These are phyloP conservation scores for Geum urbanum DNA, from an alignment of 306 rosid species.

Conservation along the genomic window DNA sequence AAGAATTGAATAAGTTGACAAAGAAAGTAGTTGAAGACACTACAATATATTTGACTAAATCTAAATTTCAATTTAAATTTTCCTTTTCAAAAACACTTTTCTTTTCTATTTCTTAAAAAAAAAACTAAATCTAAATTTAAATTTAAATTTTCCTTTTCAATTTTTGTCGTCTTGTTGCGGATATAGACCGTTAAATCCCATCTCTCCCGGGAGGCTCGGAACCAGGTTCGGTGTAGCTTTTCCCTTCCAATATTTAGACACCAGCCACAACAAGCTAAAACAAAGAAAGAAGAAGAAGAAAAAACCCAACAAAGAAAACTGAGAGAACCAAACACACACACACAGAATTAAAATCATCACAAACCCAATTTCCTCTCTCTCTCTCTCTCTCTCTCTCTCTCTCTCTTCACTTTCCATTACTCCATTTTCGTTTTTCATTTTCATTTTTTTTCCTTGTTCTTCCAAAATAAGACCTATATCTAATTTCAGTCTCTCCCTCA, in stretches of 20 bases:
- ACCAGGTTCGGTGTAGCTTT: conserved; percentile 59
- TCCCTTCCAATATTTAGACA: conserved; percentile 42
- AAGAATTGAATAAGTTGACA: no score
- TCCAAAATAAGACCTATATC: conserved; percentile 8
- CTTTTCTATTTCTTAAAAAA: neutral
- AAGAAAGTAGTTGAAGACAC: no score
- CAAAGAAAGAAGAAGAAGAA: conserved; percentile 9
- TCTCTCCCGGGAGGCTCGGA: conserved; percentile 72
- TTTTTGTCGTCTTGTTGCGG: conserved; percentile 31
- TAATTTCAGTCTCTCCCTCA: conserved; percentile 25
- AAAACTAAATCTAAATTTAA: neutral
- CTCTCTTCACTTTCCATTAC: conserved; percentile 25
- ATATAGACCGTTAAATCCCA: conserved; percentile 49
- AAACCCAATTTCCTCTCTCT: conserved; percentile 11
- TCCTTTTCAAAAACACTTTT: neutral
- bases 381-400: conserved; percentile 17
- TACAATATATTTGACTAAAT: no score
- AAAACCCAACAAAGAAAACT: conserved; percentile 22
- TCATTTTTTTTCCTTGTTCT: neutral
- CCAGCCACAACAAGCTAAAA: neutral
- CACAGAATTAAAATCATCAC: conserved; percentile 7
- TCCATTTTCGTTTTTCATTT: conserved; percentile 12
- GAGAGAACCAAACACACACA: conserved; percentile 17
- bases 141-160: neutral
- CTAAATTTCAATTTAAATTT: neutral